Evolutionary conservation across 1,284 basidiomycete genomes (phyloP).

Genomic region (Moesziomyces parantarcticus): DNA sequence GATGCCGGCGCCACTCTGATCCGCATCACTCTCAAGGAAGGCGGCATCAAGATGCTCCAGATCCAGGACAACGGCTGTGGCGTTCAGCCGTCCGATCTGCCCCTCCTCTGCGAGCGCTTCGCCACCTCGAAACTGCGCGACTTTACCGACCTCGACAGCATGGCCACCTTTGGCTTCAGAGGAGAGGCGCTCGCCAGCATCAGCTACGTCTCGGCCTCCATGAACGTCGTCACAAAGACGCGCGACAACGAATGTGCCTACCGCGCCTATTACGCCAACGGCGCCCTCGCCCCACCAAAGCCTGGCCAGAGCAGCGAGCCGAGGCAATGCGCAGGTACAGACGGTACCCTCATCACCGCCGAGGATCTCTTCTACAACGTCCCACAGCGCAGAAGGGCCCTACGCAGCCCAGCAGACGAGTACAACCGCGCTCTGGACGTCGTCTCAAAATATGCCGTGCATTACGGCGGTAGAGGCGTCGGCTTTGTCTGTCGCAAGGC

Average conservation of each 20-base stretch:
- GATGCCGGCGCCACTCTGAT: slow-evolving; percentile 92
- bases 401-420: slow-evolving; percentile 88
- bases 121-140: slow-evolving; percentile 92
- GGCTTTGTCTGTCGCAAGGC: slow-evolving; percentile 76
- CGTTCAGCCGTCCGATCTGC: slow-evolving; percentile 80
- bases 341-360: slow-evolving; percentile 92
- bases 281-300: slow-evolving; percentile 48
- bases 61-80: slow-evolving; percentile 97
- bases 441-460: slow-evolving; percentile 85
- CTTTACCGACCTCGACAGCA: slow-evolving; percentile 85
- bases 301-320: slow-evolving; percentile 70
- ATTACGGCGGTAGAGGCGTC: slow-evolving; percentile 71
- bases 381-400: slow-evolving; percentile 84
- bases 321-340: slow-evolving; percentile 89
- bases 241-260: slow-evolving; percentile 56
- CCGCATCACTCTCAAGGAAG: slow-evolving; percentile 89
- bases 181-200: slow-evolving; percentile 97
- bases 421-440: slow-evolving; percentile 92
- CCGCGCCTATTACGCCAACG: slow-evolving; percentile 59
- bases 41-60: slow-evolving; percentile 92
- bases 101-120: slow-evolving; percentile 91
- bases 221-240: slow-evolving; percentile 85
- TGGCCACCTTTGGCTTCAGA: slow-evolving; percentile 94
- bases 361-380: slow-evolving; percentile 97
- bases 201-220: slow-evolving; percentile 85